phyloP scores from a whole-genome alignment of 148 eudicot genomes.

The Amaranthus palmeri region DNA sequence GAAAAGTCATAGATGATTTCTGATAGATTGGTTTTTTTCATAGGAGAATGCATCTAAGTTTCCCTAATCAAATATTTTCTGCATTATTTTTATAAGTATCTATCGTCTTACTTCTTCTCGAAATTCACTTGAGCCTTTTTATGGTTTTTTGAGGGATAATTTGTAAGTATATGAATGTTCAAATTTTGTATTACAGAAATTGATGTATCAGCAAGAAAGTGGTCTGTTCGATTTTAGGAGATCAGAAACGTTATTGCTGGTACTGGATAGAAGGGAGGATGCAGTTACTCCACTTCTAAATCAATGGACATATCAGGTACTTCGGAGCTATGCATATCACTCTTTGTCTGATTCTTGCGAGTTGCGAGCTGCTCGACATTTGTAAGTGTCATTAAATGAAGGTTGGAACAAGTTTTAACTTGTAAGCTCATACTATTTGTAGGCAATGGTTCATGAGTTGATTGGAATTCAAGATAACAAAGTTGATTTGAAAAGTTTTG shows the following conservation, averaged over 20 bases:
- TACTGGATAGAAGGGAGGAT: conserved; percentile 90
- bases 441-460: conserved; percentile 99
- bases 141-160: background rate
- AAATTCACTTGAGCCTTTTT: background rate
- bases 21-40: background rate
- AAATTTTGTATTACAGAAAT: conserved; percentile 46
- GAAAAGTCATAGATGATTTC: background rate
- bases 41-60: background rate
- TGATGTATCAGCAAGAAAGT: conserved; percentile 97
- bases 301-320: conserved; percentile 99
- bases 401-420: too few relatives aligned
- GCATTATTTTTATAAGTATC: background rate
- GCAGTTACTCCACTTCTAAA: conserved; percentile 94
- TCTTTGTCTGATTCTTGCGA: background rate
- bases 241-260: conserved; percentile 71
- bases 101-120: background rate
- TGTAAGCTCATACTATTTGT: conserved; percentile 20
- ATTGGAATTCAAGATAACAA: conserved; percentile 93
- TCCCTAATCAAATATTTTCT: background rate
- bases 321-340: conserved; percentile 5
- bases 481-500: conserved; percentile 69
- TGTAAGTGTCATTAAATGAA: too few relatives aligned
- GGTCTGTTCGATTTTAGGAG: conserved; percentile 97
- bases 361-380: conserved; percentile 7
- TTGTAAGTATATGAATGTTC: conserved; percentile 2